Conservation (phyloP, 441 rosid species). For the Lagerstroemia fauriei region DNA sequence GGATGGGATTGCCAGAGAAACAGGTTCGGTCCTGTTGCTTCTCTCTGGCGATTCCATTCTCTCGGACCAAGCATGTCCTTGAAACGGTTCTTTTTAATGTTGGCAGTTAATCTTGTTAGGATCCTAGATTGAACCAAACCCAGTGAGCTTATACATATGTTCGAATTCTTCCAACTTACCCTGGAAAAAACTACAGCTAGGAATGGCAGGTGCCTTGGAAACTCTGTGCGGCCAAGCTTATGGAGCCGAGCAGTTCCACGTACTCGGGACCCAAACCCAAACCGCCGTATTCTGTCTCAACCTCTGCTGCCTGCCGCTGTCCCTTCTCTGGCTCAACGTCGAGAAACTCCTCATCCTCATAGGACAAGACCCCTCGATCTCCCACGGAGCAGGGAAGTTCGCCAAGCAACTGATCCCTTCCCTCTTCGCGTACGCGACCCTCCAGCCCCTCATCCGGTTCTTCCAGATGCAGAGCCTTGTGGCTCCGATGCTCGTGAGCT, state of each 20-base stretch:
- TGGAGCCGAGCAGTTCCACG: slow-evolving; percentile 29
- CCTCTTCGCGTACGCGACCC: slow-evolving; percentile 29
- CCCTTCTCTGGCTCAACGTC: slow-evolving; percentile 24
- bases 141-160: neutral
- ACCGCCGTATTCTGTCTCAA: slow-evolving; percentile 24
- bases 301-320: slow-evolving; percentile 25
- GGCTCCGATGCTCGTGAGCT: slow-evolving; percentile 22
- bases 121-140: too few species aligned
- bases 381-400: slow-evolving; percentile 23
- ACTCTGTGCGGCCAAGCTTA: slow-evolving; percentile 33
- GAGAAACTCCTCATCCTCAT: slow-evolving; percentile 20
- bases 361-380: slow-evolving; percentile 29
- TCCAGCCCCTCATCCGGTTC: slow-evolving; percentile 31
- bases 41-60: neutral
- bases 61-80: neutral
- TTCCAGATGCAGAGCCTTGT: slow-evolving; percentile 28
- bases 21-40: neutral
- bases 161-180: neutral
- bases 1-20: neutral
- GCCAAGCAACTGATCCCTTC: slow-evolving; percentile 22
- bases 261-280: slow-evolving; percentile 23
- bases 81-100: neutral
- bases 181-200: slow-evolving; percentile 4
- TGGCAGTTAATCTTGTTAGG: neutral
- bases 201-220: slow-evolving; percentile 34